Conservation (phyloP, 768 basidiomycete species). For the Megacollybia marginata region DNA sequence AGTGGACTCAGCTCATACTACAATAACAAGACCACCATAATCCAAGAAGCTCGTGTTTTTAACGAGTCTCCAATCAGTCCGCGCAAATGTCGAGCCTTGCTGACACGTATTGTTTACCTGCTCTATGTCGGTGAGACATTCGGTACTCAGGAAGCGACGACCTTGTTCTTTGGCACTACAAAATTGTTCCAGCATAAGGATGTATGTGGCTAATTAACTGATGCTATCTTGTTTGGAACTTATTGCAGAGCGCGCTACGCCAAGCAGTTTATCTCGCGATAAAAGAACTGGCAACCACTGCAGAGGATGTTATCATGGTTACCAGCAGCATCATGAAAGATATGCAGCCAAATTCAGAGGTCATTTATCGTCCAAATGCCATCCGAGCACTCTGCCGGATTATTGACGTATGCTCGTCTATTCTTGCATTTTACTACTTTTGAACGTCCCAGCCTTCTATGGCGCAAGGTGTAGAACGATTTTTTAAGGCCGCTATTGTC, state of each 20-base stretch:
- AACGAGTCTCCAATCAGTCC: constrained; percentile 99
- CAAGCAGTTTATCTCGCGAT: constrained; percentile 99
- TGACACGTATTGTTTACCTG: constrained; percentile 94
- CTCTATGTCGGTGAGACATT: constrained; percentile 96
- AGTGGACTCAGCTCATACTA: constrained; percentile 86
- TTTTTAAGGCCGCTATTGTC: constrained; percentile 99
- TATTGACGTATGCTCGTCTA: constrained; percentile 73
- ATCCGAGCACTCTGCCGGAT: constrained; percentile 95
- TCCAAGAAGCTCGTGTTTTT: constrained; percentile 98
- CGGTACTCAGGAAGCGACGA: constrained; percentile 92
- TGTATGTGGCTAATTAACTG: constrained; percentile 44
- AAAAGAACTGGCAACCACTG: constrained; percentile 92
- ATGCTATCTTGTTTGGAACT: constrained; percentile 6
- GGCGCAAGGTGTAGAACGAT: constrained; percentile 97
- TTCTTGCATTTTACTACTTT: not conserved
- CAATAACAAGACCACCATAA: constrained; percentile 96
- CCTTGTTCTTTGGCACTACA: constrained; percentile 96
- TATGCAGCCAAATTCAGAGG: constrained; percentile 98
- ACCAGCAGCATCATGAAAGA: constrained; percentile 99
- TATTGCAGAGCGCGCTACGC: constrained; percentile 75
- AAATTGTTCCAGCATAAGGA: constrained; percentile 99
- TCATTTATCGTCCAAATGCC: constrained; percentile 96
- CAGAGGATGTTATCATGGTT: constrained; percentile 99
- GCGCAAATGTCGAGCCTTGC: constrained; percentile 90
- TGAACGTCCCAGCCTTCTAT: constrained; percentile 75